Evolutionary conservation across 108 stramenopile genomes (phyloP).

Genomic region (Ochromonas danica): DNA sequence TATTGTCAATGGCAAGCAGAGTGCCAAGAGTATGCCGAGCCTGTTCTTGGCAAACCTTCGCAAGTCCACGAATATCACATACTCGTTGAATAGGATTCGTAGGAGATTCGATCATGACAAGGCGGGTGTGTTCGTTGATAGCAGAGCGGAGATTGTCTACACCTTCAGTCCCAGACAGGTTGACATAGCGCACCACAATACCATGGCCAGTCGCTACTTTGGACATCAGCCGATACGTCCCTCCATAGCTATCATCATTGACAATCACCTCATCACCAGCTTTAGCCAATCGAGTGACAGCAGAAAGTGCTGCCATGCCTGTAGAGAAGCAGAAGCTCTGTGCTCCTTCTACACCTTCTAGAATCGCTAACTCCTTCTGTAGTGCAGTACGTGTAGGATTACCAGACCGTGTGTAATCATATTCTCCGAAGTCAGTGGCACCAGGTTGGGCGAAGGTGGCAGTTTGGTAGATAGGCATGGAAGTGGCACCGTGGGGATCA

Average conservation of each 20-base stretch:
- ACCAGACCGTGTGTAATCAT: slow-evolving; percentile 50
- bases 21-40: not conserved
- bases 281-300: slow-evolving; percentile 27
- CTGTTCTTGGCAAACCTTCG: not conserved
- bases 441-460: slow-evolving; percentile 39
- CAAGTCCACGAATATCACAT: slow-evolving; percentile 35
- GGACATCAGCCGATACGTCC: slow-evolving; percentile 34
- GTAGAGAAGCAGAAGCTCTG: slow-evolving; percentile 27
- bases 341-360: slow-evolving; percentile 29
- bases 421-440: slow-evolving; percentile 49
- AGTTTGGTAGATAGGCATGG: slow-evolving; percentile 46
- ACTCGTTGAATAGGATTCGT: slow-evolving; percentile 43
- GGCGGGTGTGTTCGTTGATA: not conserved
- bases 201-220: not conserved
- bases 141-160: slow-evolving; percentile 2
- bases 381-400: slow-evolving; percentile 50
- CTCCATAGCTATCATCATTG: slow-evolving; percentile 42
- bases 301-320: slow-evolving; percentile 45
- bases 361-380: slow-evolving; percentile 30
- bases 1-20: slow-evolving; percentile 39
- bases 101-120: slow-evolving; percentile 41
- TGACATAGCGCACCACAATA: slow-evolving; percentile 6
- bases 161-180: slow-evolving; percentile 17
- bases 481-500: slow-evolving; percentile 39
- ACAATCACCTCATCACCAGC: slow-evolving; percentile 35